A percentile compares a stretch with the other conserved stretches of the same genome.
phyloP scores from a whole-genome alignment of 1,284 basidiomycete genomes.

The Boletus sp. region DNA sequence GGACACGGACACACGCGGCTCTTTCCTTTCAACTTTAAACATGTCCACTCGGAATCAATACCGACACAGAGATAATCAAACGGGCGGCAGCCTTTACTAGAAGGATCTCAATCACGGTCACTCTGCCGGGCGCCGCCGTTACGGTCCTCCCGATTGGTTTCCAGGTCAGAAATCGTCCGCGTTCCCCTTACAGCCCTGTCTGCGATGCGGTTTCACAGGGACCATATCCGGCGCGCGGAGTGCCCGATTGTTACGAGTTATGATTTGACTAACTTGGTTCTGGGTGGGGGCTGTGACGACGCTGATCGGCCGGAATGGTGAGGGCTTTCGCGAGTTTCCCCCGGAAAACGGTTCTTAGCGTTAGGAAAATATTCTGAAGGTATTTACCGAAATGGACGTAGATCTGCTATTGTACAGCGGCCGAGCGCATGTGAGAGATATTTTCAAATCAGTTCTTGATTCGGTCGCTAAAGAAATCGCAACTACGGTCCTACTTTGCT shows the following conservation, averaged over 20 bases:
- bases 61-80: conserved; percentile 24
- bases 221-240: conserved; percentile 17
- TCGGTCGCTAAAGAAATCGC: conserved; percentile 32
- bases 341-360: conserved; percentile 16
- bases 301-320: conserved; percentile 23
- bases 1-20: conserved; percentile 22
- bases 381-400: conserved; percentile 27
- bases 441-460: conserved; percentile 38
- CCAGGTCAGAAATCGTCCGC: conserved; percentile 17
- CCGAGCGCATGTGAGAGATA: conserved; percentile 35
- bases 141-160: conserved; percentile 22
- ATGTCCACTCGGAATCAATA: conserved; percentile 27
- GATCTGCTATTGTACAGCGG: conserved; percentile 29
- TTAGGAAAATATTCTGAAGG: conserved; percentile 18
- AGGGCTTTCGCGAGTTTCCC: conserved; percentile 13
- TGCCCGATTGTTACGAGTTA: conserved; percentile 15
- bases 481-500: conserved; percentile 28
- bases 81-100: conserved; percentile 9
- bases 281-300: conserved; percentile 17
- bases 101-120: conserved; percentile 16
- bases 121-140: conserved; percentile 28
- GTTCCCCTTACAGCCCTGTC: conserved; percentile 12
- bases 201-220: conserved; percentile 21
- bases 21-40: conserved; percentile 23
- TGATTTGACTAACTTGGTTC: conserved; percentile 15